Conservation (phyloP, 768 basidiomycete species). For the Antrodiella citrinella region DNA sequence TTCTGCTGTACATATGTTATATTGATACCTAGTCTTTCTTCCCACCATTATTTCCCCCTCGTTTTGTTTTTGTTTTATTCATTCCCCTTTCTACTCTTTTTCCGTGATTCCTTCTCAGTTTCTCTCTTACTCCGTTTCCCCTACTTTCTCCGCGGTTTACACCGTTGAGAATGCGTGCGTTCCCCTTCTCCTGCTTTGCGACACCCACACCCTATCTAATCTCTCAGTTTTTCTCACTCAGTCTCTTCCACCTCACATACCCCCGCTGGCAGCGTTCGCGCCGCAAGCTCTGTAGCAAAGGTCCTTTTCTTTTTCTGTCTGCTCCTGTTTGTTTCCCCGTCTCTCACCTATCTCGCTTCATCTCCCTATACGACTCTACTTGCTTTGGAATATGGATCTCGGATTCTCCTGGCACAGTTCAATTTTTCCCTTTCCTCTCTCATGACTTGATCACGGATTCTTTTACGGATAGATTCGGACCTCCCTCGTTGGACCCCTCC, state of each 20-base stretch:
- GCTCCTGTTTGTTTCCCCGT: no score
- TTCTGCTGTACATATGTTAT: conserved; percentile 22
- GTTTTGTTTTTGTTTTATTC: conserved; percentile 12
- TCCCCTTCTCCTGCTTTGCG: neutral
- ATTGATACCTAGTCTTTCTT: conserved; percentile 2
- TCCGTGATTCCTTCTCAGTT: conserved; percentile 2
- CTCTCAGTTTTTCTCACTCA: neutral
- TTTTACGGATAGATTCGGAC: neutral
- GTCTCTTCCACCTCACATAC: neutral
- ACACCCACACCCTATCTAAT: neutral
- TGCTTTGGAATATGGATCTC: neutral
- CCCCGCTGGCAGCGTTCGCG: neutral
- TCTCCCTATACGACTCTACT: neutral
- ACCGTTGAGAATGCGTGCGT: neutral
- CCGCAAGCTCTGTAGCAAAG: neutral
- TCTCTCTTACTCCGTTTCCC: conserved; percentile 3
- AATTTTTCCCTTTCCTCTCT: neutral
- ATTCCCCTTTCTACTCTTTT: conserved; percentile 1
- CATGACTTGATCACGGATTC: neutral
- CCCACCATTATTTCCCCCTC: conserved; percentile 19
- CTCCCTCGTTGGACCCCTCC: no score
- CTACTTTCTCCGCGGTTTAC: neutral
- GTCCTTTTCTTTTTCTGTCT: neutral
- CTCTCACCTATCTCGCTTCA: neutral
- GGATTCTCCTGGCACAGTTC: neutral